Evolutionary conservation across 139 green algal genomes (phyloP), one percentile per base, ranked within the genome.

Genomic region (Edaphochlamys debaryana): DNA sequence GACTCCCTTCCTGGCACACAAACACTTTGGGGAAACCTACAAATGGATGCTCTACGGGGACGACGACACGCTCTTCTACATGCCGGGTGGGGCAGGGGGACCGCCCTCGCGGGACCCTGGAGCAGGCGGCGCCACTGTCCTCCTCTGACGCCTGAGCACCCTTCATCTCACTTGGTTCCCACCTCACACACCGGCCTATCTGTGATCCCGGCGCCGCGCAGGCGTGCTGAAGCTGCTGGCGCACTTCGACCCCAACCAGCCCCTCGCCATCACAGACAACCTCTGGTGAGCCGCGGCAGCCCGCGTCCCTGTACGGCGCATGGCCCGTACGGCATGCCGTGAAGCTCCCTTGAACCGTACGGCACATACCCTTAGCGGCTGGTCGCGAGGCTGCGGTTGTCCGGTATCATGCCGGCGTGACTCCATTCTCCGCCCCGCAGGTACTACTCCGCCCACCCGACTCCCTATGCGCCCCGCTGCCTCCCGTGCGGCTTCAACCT

Each of bases 21-120:
- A 45, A 22, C 71, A 89, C 38, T 89, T 80, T 77, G 85, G 85
- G 5, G 79, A 87, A 34, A 85, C 64, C 3, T 89, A 85, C 85
- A 87, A 89, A 58, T 89, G 85, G 85, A 75, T 89, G 79, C 58
- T 89, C 56, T 89, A 89, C 76, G 85, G 85, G 23, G 85, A 89
- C 27, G 85, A 89, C 40, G 77, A 83, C 64, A 83, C 77, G 6
- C 45, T 83, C 27, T 75, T 83, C 32, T 83, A 75, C 64, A 74
- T 83, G 77, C 64, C 64, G 32, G 77, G 77, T 75, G 32, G 25
- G 67, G 15, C 17, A 3, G 32, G 63, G 4, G 13, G 13, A 2
- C 9, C 30, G 30, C 5, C 15, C 9, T 17, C 19, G 54, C 17
- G 17, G 54, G 11, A 22, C 69, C 13, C 23, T 23, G 15, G 30